Conservation (phyloP, 2,329 filamentous ascomycete species). For the Fusarium miscanthi region DNA sequence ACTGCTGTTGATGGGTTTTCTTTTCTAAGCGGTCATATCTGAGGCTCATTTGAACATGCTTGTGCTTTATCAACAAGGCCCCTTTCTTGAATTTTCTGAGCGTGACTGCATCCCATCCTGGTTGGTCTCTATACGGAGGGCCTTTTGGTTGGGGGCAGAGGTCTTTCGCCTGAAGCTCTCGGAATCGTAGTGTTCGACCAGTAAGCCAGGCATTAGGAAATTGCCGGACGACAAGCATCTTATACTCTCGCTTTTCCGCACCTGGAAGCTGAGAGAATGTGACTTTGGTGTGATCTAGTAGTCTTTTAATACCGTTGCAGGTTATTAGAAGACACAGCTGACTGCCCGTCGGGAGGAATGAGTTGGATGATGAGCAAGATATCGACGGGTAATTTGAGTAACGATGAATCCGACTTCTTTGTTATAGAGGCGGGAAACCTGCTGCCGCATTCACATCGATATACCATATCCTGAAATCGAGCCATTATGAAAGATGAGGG, state of each 20-base stretch:
- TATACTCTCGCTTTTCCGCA: background rate
- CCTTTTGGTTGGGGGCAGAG: background rate
- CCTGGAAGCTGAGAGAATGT: rapidly evolving
- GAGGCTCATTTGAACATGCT: conserved; percentile 7
- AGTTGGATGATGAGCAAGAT: background rate
- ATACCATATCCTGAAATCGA: background rate
- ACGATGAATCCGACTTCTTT: background rate
- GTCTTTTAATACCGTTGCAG: background rate
- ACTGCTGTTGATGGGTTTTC: background rate
- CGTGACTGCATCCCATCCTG: rapidly evolving
- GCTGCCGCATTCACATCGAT: no score
- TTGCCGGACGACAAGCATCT: background rate
- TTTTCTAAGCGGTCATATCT: conserved; percentile 4
- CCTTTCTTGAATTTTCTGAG: rapidly evolving
- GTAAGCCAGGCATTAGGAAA: conserved; percentile 5
- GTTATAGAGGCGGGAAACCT: no score
- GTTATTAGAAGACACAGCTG: background rate
- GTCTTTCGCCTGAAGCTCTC: background rate
- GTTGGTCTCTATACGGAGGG: background rate
- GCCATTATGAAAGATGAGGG: background rate
- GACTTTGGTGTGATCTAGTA: background rate
- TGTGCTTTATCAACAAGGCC: background rate
- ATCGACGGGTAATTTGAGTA: conserved; percentile 3
- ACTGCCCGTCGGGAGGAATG: background rate
- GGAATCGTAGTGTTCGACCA: background rate